These are phyloP conservation scores for Colletotrichum spinosum DNA, from an alignment of 2,329 filamentous ascomycete genomes.

Conservation along the genomic window DNA sequence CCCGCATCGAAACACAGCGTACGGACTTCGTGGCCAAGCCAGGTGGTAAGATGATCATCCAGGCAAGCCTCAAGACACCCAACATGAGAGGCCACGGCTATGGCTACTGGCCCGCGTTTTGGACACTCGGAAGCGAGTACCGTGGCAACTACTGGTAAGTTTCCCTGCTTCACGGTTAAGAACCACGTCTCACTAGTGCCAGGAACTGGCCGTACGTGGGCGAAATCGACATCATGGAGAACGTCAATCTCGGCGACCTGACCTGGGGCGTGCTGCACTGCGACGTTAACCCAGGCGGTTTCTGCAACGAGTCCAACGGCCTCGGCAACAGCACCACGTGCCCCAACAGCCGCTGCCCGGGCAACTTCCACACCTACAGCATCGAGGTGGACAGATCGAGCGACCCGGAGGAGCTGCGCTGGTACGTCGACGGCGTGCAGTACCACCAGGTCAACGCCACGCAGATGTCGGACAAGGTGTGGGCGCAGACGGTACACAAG, in stretches of 20 bases:
- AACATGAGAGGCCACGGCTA: conserved; percentile 39
- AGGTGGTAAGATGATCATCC: conserved; percentile 50
- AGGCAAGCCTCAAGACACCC: conserved; percentile 50
- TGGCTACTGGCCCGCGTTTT: conserved; percentile 60
- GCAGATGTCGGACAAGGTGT: background rate
- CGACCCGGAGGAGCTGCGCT: conserved; percentile 46
- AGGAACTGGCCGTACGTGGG: conserved; percentile 54
- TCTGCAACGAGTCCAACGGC: conserved; percentile 54
- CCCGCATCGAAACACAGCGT: conserved; percentile 53
- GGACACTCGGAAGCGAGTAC: conserved; percentile 53
- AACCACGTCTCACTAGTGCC: background rate
- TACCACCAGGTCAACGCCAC: background rate
- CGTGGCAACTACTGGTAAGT: conserved; percentile 46
- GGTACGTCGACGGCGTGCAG: conserved; percentile 47
- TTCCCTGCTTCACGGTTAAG: fast-evolving
- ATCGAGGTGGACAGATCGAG: conserved; percentile 47
- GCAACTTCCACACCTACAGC: conserved; percentile 47
- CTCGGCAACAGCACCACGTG: conserved; percentile 40
- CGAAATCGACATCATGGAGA: conserved; percentile 59
- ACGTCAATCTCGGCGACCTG: conserved; percentile 49
- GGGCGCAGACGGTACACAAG: background rate
- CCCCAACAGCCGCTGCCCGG: conserved; percentile 28
- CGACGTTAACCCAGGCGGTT: conserved; percentile 50
- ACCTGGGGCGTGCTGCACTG: conserved; percentile 55
- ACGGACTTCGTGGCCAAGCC: conserved; percentile 48